Percentiles rank a stretch among this genome's conserved stretches.
These are phyloP conservation scores for Gaultheria prostrata DNA, from an alignment of 148 eudicot genomes.

Conservation along the genomic window DNA sequence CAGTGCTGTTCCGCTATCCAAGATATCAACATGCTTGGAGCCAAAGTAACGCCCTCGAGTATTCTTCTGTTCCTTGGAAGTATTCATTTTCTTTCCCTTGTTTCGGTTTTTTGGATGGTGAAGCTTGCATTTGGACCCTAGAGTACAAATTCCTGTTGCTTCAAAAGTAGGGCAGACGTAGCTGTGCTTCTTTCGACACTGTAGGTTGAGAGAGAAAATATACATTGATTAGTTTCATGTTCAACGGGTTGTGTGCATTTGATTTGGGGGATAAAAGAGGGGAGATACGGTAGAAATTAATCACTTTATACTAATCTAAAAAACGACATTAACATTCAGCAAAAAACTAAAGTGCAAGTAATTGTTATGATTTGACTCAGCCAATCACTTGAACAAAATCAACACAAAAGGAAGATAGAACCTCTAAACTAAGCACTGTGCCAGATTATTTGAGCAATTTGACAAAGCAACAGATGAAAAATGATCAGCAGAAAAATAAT, in stretches of 20 bases:
- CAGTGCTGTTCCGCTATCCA: slow-evolving; percentile 24
- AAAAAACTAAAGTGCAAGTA: neutral
- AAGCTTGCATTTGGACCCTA: slow-evolving; percentile 84
- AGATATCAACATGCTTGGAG: slow-evolving; percentile 28
- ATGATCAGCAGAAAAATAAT: neutral
- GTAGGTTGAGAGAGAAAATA: slow-evolving; percentile 48
- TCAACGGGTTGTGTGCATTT: slow-evolving; percentile 31
- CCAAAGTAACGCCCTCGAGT: slow-evolving; percentile 75
- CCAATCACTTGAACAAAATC: neutral
- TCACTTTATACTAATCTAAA: neutral
- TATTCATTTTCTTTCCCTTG: slow-evolving; percentile 47
- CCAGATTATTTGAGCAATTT: neutral
- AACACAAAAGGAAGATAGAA: neutral
- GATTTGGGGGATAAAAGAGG: neutral
- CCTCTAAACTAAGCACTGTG: neutral
- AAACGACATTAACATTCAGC: neutral
- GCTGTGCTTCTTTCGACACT: slow-evolving; percentile 99
- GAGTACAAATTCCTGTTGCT: slow-evolving; percentile 75
- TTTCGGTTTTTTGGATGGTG: slow-evolving; percentile 80
- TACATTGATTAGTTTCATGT: slow-evolving; percentile 33
- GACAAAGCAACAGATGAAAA: neutral
- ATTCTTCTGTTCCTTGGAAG: slow-evolving; percentile 41
- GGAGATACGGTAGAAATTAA: neutral
- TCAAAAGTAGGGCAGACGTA: slow-evolving; percentile 79
- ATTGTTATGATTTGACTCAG: neutral